A percentile compares a stretch with the other conserved stretches of the same genome.
These are phyloP conservation scores for Meredithiella fracta DNA, from an alignment of 2,329 filamentous ascomycete species.

Conservation along the genomic window DNA sequence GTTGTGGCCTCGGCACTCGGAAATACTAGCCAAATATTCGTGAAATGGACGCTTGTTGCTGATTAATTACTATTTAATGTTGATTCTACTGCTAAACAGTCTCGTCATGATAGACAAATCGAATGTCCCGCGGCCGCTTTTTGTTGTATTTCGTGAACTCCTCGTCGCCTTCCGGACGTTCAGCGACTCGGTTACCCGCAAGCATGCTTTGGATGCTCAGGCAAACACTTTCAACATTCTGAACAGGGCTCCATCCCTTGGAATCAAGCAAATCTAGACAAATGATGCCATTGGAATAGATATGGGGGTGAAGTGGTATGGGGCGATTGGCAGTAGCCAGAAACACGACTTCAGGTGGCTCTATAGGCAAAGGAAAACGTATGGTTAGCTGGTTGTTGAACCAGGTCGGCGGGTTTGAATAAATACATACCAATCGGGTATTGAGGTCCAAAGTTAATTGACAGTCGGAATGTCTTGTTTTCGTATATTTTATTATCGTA, in stretches of 20 bases:
- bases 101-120: constrained; percentile 88
- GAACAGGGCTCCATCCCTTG: constrained; percentile 88
- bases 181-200: constrained; percentile 82
- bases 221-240: constrained; percentile 91
- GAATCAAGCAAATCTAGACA: constrained; percentile 82
- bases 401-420: neutral
- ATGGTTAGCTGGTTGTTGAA: neutral
- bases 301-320: constrained; percentile 90
- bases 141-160: constrained; percentile 74
- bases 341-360: constrained; percentile 90
- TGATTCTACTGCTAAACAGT: constrained; percentile 43
- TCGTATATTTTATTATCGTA: constrained; percentile 77
- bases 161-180: constrained; percentile 76
- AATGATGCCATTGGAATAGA: constrained; percentile 98
- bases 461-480: constrained; percentile 64
- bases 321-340: constrained; percentile 34
- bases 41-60: no score
- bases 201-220: constrained; percentile 98
- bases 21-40: no score
- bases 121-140: constrained; percentile 69
- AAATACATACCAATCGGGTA: constrained; percentile 72
- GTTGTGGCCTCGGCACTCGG: no score
- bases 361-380: constrained; percentile 28
- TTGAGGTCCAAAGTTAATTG: constrained; percentile 65
- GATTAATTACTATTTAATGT: no score